Conservation (phyloP, 1,139 yeast genomes). For the Pichia inconspicua region DNA sequence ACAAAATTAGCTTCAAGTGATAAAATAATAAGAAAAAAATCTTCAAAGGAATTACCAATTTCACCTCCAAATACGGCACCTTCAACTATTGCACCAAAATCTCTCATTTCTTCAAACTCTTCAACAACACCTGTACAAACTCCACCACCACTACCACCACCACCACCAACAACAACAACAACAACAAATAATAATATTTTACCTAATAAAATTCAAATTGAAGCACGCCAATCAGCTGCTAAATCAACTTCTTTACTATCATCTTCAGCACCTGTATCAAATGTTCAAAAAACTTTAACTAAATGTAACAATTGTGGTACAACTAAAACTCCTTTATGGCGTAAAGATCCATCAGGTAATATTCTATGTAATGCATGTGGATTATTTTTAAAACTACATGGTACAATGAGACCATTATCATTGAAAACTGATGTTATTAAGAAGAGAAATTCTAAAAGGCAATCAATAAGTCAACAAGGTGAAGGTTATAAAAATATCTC, state of each 20-base stretch:
- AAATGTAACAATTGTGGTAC: slow-evolving; percentile 50
- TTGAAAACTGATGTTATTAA: slow-evolving; percentile 52
- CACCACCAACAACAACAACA: too few relatives aligned
- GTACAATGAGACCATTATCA: slow-evolving; percentile 50
- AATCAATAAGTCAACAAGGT: slow-evolving; percentile 15
- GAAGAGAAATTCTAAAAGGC: slow-evolving; percentile 41
- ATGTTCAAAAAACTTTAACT: slow-evolving; percentile 17
- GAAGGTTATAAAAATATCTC: slow-evolving; percentile 14
- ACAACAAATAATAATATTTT: not conserved
- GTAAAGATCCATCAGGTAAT: slow-evolving; percentile 49
- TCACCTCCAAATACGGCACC: not conserved
- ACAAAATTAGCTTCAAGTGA: not conserved
- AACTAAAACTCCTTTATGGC: slow-evolving; percentile 51
- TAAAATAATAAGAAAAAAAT: slow-evolving; percentile 1
- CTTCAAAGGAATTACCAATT: not conserved
- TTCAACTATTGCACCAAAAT: not conserved
- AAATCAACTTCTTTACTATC: slow-evolving; percentile 9
- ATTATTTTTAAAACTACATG: slow-evolving; percentile 47
- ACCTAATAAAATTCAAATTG: slow-evolving; percentile 14
- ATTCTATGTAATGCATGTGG: slow-evolving; percentile 59
- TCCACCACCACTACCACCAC: not conserved
- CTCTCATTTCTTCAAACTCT: not conserved
- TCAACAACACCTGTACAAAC: not conserved
- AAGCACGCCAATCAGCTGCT: slow-evolving; percentile 11
- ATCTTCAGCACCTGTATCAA: slow-evolving; percentile 17